These are phyloP conservation scores for Sinapis alba DNA, from an alignment of 441 rosid genomes.

Conservation along the genomic window DNA sequence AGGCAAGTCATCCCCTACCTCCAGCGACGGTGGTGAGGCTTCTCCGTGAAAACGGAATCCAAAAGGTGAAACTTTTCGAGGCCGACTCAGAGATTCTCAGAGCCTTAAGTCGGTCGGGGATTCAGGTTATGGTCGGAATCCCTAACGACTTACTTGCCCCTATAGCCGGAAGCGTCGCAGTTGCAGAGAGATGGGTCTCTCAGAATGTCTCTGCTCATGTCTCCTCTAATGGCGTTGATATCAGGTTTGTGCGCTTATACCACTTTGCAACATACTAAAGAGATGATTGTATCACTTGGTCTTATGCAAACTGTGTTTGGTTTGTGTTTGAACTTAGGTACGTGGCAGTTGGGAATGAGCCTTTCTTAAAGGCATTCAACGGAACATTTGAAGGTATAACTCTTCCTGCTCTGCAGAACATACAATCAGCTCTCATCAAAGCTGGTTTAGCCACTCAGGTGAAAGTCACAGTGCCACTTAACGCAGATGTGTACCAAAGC, in stretches of 20 bases:
- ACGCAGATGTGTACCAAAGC: constrained; percentile 57
- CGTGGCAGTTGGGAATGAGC: constrained; percentile 72
- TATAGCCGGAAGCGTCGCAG: constrained; percentile 9
- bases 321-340: constrained; percentile 32
- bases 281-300: no score
- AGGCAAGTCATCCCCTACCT: constrained; percentile 52
- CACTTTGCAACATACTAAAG: no score
- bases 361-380: constrained; percentile 45
- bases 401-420: constrained; percentile 59
- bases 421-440: constrained; percentile 56
- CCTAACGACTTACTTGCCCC: no score
- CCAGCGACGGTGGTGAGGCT: constrained; percentile 52
- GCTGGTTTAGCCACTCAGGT: constrained; percentile 52
- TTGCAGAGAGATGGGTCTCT: constrained; percentile 60
- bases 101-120: constrained; percentile 39
- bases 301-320: no score
- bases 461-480: constrained; percentile 57
- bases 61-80: constrained; percentile 62
- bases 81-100: constrained; percentile 42
- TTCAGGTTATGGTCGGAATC: no score
- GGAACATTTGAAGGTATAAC: constrained; percentile 45
- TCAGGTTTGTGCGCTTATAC: constrained; percentile 39
- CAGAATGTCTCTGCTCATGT: constrained; percentile 52
- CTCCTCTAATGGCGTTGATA: constrained; percentile 52
- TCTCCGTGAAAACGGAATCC: constrained; percentile 53